Conservation (phyloP, 2,329 filamentous ascomycete genomes). For the Simplicillium sp. region DNA sequence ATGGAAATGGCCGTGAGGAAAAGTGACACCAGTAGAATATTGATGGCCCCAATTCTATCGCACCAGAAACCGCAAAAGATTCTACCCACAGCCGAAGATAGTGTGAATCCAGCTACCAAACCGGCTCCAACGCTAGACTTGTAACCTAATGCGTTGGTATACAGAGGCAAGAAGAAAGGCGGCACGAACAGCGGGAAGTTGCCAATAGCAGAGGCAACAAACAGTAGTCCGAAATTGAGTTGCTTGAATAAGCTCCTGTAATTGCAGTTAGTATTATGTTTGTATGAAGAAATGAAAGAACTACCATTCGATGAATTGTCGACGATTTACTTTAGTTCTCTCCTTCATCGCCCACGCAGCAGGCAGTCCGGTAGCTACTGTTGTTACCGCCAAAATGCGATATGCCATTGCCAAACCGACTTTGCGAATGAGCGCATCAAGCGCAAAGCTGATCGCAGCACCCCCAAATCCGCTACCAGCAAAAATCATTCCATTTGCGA, state of each 20-base stretch:
- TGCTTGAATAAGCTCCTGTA: conserved; percentile 41
- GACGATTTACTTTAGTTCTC: conserved; percentile 23
- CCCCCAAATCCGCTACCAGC: conserved; percentile 47
- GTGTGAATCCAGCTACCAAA: conserved; percentile 52
- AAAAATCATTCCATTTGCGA: conserved; percentile 46
- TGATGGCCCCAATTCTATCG: conserved; percentile 46
- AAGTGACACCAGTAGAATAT: conserved; percentile 42
- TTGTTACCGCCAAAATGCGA: conserved; percentile 41
- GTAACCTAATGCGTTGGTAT: conserved; percentile 42
- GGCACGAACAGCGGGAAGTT: conserved; percentile 53
- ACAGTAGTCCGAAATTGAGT: conserved; percentile 39
- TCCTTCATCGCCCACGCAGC: conserved; percentile 44
- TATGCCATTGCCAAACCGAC: conserved; percentile 42
- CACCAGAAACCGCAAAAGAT: conserved; percentile 43
- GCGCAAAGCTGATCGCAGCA: conserved; percentile 37
- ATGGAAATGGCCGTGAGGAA: conserved; percentile 46
- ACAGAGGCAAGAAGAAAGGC: conserved; percentile 51
- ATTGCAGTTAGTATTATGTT: conserved; percentile 3
- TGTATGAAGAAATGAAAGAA: conserved; percentile 3
- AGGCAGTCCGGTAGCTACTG: conserved; percentile 38
- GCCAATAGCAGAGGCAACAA: conserved; percentile 42
- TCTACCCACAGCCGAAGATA: conserved; percentile 48
- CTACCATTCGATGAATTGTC: conserved; percentile 40
- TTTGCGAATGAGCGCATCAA: conserved; percentile 35
- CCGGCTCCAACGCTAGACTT: conserved; percentile 42